phyloP scores from a whole-genome alignment of 345 rosid species.

The Corchorus olitorius region DNA sequence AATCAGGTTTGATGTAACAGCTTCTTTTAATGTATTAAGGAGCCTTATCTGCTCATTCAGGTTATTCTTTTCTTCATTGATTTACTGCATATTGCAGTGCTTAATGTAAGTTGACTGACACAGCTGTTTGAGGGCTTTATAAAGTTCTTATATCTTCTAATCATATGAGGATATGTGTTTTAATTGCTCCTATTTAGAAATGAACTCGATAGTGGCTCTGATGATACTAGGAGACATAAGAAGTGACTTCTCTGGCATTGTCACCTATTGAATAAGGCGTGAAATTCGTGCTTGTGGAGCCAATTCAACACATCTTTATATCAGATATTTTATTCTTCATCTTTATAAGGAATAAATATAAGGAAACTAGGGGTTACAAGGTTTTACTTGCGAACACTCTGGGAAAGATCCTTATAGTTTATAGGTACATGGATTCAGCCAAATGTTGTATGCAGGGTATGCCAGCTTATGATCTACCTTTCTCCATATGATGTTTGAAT shows the following conservation, averaged over 20 bases:
- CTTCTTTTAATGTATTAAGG: not conserved
- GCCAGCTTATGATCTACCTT: slow-evolving; percentile 5
- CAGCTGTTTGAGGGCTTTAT: not conserved
- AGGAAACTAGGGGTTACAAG: not conserved
- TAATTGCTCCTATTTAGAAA: not conserved
- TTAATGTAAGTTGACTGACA: not conserved
- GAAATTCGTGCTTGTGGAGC: not conserved
- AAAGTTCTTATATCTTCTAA: not conserved
- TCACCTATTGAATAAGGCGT: not conserved
- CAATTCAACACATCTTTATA: not conserved
- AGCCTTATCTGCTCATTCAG: not conserved
- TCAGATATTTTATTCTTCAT: not conserved
- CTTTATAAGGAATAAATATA: not conserved
- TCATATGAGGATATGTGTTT: not conserved
- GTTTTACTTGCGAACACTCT: not conserved
- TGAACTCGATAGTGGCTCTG: not conserved
- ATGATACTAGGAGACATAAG: not conserved
- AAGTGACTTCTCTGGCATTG: not conserved
- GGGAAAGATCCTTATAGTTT: not conserved
- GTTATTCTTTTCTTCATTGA: not conserved
- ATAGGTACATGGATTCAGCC: not conserved
- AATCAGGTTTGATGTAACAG: not conserved
- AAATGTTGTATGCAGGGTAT: not conserved
- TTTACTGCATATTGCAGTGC: not conserved
- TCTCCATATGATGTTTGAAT: not conserved